These are phyloP conservation scores for Cordyceps cicadae DNA, from an alignment of 2,329 filamentous ascomycete genomes.

Conservation along the genomic window DNA sequence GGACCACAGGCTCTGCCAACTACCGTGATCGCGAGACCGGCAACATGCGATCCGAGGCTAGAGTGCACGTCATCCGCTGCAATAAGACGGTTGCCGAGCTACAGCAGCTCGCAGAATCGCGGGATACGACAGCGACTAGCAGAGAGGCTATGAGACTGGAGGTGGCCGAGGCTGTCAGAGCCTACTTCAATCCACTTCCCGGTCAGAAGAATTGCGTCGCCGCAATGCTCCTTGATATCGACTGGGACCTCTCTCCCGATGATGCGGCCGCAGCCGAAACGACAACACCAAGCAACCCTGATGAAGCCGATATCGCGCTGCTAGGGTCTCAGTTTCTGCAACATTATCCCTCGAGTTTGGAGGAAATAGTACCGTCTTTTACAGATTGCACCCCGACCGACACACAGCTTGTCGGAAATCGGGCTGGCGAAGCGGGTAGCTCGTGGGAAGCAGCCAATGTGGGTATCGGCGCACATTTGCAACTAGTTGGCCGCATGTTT, in stretches of 20 bases:
- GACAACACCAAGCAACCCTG: constrained; percentile 66
- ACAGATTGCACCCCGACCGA: constrained; percentile 87
- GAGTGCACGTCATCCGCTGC: constrained; percentile 74
- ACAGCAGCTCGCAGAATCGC: constrained; percentile 65
- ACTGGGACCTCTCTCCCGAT: constrained; percentile 69
- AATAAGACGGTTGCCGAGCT: constrained; percentile 82
- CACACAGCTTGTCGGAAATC: constrained; percentile 70
- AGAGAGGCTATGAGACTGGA: constrained; percentile 69
- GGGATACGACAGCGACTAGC: constrained; percentile 63
- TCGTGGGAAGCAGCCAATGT: constrained; percentile 95
- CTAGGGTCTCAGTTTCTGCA: constrained; percentile 91
- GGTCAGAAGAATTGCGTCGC: constrained; percentile 87
- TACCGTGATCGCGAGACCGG: constrained; percentile 62
- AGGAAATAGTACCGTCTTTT: constrained; percentile 84
- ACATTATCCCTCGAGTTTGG: constrained; percentile 80
- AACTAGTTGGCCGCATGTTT: constrained; percentile 83
- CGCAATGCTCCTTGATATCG: constrained; percentile 75
- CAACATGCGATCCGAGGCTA: constrained; percentile 81
- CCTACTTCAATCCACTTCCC: constrained; percentile 63
- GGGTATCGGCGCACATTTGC: constrained; percentile 85
- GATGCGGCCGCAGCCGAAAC: constrained; percentile 75
- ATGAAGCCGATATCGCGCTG: constrained; percentile 73
- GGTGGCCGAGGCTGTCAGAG: constrained; percentile 66
- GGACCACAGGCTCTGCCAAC: constrained; percentile 76
- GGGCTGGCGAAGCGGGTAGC: constrained; percentile 77